These are phyloP conservation scores for Vigna trinervia DNA, from an alignment of 306 rosid species.

Conservation along the genomic window DNA sequence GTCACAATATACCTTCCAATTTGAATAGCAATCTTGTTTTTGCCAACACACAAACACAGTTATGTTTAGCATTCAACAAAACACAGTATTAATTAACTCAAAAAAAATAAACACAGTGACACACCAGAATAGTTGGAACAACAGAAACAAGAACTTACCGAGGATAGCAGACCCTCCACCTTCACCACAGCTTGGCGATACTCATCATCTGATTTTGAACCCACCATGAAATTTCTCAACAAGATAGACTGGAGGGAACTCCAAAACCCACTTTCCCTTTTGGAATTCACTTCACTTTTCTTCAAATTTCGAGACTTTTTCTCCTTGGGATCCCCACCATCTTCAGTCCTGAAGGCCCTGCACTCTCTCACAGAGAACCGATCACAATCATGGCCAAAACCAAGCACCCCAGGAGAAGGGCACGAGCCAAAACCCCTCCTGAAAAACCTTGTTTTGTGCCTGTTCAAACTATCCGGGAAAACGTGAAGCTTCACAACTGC, in stretches of 20 bases:
- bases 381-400: slow-evolving; percentile 48
- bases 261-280: slow-evolving; percentile 74
- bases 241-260: slow-evolving; percentile 55
- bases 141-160: slow-evolving; percentile 58
- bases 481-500: slow-evolving; percentile 59
- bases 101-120: neutral
- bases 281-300: slow-evolving; percentile 45
- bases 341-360: slow-evolving; percentile 67
- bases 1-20: slow-evolving; percentile 95
- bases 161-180: slow-evolving; percentile 69
- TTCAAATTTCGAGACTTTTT: slow-evolving; percentile 49
- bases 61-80: slow-evolving; percentile 32
- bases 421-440: slow-evolving; percentile 52
- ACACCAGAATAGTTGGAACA: slow-evolving; percentile 3
- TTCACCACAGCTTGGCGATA: slow-evolving; percentile 64
- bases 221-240: slow-evolving; percentile 58
- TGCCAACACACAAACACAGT: slow-evolving; percentile 32
- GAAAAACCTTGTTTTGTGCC: slow-evolving; percentile 42
- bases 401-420: slow-evolving; percentile 40
- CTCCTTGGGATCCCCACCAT: slow-evolving; percentile 62
- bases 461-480: slow-evolving; percentile 60
- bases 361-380: slow-evolving; percentile 61
- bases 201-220: slow-evolving; percentile 63
- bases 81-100: neutral
- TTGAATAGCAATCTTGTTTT: slow-evolving; percentile 74